Percentiles rank a stretch among this genome's conserved stretches.
Conservation (phyloP, 371 early-diverging fungal genomes). For the Syncephalastrum monosporum region DNA sequence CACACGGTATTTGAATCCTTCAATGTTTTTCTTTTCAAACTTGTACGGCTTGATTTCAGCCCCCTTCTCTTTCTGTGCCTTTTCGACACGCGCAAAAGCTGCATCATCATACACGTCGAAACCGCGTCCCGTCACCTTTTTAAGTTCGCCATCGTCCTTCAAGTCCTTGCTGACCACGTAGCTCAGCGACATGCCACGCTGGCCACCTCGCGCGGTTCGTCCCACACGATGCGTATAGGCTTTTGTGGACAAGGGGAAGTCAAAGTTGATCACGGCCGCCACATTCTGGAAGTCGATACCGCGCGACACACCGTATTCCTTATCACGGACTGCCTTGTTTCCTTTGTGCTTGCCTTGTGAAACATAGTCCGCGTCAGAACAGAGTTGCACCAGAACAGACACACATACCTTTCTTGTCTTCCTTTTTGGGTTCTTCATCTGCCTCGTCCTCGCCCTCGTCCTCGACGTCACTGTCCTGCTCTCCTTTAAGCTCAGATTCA, state of each 20-base stretch:
- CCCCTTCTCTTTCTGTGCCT: constrained; percentile 64
- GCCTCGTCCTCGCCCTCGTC: constrained; percentile 32
- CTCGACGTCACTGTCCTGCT: constrained; percentile 60
- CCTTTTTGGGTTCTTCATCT: constrained; percentile 10
- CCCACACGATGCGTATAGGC: constrained; percentile 97
- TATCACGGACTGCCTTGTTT: constrained; percentile 58
- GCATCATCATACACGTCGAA: constrained; percentile 58
- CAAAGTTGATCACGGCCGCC: constrained; percentile 96
- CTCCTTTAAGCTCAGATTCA: constrained; percentile 73
- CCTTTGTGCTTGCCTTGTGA: constrained; percentile 35
- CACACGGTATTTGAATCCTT: constrained; percentile 89
- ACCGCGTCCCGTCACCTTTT: constrained; percentile 35
- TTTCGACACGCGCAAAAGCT: constrained; percentile 72
- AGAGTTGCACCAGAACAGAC: no score
- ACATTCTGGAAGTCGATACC: constrained; percentile 97
- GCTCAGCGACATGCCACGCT: constrained; percentile 86
- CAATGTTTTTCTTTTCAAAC: constrained; percentile 87
- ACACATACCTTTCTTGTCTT: constrained; percentile 19
- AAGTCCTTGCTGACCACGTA: constrained; percentile 69
- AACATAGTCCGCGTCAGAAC: no score
- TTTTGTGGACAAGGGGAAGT: constrained; percentile 89
- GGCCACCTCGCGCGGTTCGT: constrained; percentile 93
- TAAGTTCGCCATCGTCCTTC: constrained; percentile 26
- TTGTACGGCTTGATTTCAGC: constrained; percentile 73
- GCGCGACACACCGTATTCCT: constrained; percentile 95